Conservation (phyloP, 2,329 filamentous ascomycete species). For the Aspergillus vadensis region DNA sequence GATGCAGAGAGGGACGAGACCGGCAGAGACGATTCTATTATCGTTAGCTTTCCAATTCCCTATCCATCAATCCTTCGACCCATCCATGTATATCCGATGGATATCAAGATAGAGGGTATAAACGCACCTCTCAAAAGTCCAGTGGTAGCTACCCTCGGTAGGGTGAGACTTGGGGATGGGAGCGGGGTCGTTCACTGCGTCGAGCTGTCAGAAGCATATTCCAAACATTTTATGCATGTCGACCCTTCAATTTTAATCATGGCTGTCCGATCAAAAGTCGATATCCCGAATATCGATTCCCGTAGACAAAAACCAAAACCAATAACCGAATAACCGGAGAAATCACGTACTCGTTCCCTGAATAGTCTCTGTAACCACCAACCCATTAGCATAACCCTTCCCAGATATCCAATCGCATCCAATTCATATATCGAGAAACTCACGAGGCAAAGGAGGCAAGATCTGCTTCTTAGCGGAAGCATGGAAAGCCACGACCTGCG, state of each 20-base stretch:
- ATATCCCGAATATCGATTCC: no score
- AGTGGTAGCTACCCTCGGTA: slow-evolving; percentile 94
- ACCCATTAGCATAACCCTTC: slow-evolving; percentile 46
- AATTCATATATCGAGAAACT: slow-evolving; percentile 40
- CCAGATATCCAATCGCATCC: neutral
- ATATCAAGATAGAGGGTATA: neutral
- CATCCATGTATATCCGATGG: neutral
- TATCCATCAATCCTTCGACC: no score
- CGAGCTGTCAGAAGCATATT: slow-evolving; percentile 18
- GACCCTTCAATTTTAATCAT: neutral
- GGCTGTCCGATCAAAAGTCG: neutral
- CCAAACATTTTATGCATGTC: neutral
- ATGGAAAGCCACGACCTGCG: slow-evolving; percentile 78
- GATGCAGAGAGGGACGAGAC: slow-evolving; percentile 81
- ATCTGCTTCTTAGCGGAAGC: slow-evolving; percentile 73
- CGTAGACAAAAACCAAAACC: neutral
- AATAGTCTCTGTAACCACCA: slow-evolving; percentile 62
- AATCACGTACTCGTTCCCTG: slow-evolving; percentile 68
- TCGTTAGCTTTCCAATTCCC: neutral
- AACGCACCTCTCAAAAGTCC: slow-evolving; percentile 80
- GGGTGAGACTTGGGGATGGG: slow-evolving; percentile 71
- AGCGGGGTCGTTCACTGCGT: slow-evolving; percentile 79
- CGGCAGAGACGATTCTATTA: slow-evolving; percentile 70
- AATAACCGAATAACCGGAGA: neutral
- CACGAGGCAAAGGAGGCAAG: slow-evolving; percentile 83